phyloP scores from a whole-genome alignment of 179 eudicot species.

The Silene vulgaris region DNA sequence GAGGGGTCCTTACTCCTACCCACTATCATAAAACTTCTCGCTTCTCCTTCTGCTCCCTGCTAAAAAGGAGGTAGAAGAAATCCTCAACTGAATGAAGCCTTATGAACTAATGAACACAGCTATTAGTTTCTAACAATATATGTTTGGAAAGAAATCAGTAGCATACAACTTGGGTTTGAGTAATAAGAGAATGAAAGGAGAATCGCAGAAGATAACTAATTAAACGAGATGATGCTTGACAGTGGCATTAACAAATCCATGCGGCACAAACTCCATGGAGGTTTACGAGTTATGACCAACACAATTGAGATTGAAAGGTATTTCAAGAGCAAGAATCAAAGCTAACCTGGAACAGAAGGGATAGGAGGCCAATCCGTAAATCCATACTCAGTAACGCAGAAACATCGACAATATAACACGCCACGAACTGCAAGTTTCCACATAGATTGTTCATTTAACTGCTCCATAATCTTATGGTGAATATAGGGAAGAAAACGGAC shows the following conservation, averaged over 20 bases:
- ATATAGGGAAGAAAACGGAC: slow-evolving; percentile 31
- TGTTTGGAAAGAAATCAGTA: no score
- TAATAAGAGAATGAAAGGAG: no score
- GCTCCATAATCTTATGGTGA: slow-evolving; percentile 25
- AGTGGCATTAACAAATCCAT: neutral
- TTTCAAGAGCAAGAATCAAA: neutral
- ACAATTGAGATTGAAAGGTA: neutral
- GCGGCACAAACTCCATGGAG: neutral
- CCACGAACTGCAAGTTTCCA: slow-evolving; percentile 29
- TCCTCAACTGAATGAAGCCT: no score
- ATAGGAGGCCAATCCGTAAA: slow-evolving; percentile 24
- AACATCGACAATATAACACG: slow-evolving; percentile 24
- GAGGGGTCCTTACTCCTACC: no score
- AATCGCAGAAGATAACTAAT: no score
- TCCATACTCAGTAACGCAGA: slow-evolving; percentile 20
- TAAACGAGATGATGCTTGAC: neutral
- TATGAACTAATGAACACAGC: no score
- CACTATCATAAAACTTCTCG: no score
- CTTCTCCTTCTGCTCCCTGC: no score
- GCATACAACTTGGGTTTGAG: no score
- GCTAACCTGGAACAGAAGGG: slow-evolving; percentile 24
- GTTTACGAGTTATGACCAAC: neutral
- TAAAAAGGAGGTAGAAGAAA: no score
- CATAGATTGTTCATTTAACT: slow-evolving; percentile 22
- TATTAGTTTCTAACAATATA: no score